A percentile compares a stretch with the other conserved stretches of the same genome.
These are phyloP conservation scores for Zoysia pacifica DNA, from an alignment of 176 grass and related monocot genomes.

Conservation along the genomic window DNA sequence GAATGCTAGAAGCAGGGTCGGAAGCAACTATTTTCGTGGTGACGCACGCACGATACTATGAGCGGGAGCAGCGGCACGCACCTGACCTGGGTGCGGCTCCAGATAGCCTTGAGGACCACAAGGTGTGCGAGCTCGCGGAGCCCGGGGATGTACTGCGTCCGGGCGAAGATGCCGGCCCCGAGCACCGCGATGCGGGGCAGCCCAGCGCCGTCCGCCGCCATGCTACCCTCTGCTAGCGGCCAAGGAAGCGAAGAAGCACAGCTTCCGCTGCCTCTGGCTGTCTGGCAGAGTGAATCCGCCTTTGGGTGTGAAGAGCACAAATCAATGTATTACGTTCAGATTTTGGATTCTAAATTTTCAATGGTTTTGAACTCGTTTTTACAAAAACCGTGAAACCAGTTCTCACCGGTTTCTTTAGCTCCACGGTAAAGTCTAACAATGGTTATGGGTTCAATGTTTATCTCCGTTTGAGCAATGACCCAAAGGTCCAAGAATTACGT, in stretches of 20 bases:
- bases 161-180: constrained; percentile 83
- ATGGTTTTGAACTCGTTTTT: no score
- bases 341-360: no score
- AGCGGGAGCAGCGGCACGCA: not conserved
- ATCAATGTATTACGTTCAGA: no score
- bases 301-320: no score
- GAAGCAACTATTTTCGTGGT: not conserved
- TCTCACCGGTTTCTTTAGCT: no score
- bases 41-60: not conserved
- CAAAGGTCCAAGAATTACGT: no score
- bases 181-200: constrained; percentile 72
- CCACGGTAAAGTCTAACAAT: no score
- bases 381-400: no score
- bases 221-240: not conserved
- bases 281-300: not conserved
- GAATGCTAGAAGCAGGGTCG: not conserved
- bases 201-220: constrained; percentile 12
- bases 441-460: no score
- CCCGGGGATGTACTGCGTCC: constrained; percentile 90
- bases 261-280: not conserved
- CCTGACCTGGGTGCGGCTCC: constrained; percentile 93
- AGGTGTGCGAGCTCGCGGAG: constrained; percentile 79
- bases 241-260: not conserved
- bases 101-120: constrained; percentile 74
- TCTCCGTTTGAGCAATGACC: no score